These are phyloP conservation scores for Phalaenopsis hybrid DNA, from an alignment of 116 monocot genomes.

Conservation along the genomic window DNA sequence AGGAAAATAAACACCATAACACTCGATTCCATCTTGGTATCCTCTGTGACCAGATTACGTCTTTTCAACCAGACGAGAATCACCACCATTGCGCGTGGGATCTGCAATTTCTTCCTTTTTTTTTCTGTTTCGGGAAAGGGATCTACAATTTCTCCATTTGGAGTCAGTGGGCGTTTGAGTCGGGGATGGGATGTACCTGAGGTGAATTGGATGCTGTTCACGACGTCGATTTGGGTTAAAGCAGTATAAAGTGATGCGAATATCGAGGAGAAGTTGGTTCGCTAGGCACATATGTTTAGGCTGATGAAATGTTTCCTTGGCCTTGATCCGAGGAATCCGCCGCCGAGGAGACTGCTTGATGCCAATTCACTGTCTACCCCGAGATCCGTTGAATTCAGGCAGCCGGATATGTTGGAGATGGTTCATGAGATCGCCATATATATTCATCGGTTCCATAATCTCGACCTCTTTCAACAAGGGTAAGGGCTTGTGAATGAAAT, in stretches of 20 bases:
- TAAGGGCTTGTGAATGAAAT: conserved; percentile 16
- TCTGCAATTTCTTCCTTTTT: background rate
- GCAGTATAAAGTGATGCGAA: conserved; percentile 43
- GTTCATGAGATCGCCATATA: conserved; percentile 89
- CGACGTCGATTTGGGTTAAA: background rate
- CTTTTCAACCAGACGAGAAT: background rate
- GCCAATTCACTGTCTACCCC: conserved; percentile 17
- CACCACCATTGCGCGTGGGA: background rate
- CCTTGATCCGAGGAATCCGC: conserved; percentile 30
- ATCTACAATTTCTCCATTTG: background rate
- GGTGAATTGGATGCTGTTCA: background rate
- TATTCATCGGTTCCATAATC: conserved; percentile 92
- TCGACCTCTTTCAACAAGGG: conserved; percentile 98
- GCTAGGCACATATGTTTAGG: conserved; percentile 56
- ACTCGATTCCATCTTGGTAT: background rate
- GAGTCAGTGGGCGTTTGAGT: background rate
- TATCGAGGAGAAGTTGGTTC: conserved; percentile 9
- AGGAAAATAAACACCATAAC: background rate
- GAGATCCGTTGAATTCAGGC: conserved; percentile 38
- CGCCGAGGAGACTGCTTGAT: conserved; percentile 26
- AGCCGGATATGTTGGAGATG: conserved; percentile 78
- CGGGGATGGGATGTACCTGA: background rate
- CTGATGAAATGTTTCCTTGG: conserved; percentile 53
- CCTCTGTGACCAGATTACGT: background rate
- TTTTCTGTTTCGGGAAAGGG: too few species aligned